Evolutionary conservation across 345 rosid species (phyloP).

Genomic region (Punica granatum): DNA sequence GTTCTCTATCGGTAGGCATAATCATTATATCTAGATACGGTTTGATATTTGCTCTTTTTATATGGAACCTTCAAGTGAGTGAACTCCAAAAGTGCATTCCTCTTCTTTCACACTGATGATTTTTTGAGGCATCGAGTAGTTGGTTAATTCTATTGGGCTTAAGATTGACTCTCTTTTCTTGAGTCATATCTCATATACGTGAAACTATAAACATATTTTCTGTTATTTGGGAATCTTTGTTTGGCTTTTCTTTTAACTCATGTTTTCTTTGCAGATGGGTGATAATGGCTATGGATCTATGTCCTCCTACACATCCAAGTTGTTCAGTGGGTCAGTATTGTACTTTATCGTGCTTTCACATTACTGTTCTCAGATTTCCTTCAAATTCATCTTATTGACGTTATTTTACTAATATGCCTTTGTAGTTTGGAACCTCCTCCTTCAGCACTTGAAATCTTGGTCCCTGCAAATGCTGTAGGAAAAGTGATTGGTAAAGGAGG

Average conservation of each 20-base stretch:
- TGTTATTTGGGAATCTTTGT: background rate
- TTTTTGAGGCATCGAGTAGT: background rate
- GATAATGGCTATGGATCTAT: conserved; percentile 59
- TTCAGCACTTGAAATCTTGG: conserved; percentile 58
- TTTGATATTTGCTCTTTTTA: background rate
- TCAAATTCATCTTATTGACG: conserved; percentile 1
- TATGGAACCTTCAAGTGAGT: background rate
- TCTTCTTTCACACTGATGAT: background rate
- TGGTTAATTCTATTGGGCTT: background rate
- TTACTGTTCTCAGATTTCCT: background rate
- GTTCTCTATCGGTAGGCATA: conserved; percentile 55
- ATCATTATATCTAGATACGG: background rate
- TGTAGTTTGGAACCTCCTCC: conserved; percentile 51
- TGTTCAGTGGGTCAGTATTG: conserved; percentile 65
- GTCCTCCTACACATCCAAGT: conserved; percentile 63
- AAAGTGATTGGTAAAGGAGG: conserved; percentile 96
- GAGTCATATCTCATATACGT: background rate
- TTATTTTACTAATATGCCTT: conserved; percentile 8
- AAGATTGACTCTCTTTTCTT: background rate
- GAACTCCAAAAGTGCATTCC: background rate
- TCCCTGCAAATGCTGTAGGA: conserved; percentile 81
- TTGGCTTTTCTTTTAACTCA: background rate
- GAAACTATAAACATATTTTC: background rate
- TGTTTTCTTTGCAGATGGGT: conserved; percentile 32
- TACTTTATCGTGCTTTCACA: conserved; percentile 6